A percentile compares a stretch with the other conserved stretches of the same genome.
These are phyloP conservation scores for Phytophthora idaei DNA, from an alignment of 352 stramenopile genomes.

Conservation along the genomic window DNA sequence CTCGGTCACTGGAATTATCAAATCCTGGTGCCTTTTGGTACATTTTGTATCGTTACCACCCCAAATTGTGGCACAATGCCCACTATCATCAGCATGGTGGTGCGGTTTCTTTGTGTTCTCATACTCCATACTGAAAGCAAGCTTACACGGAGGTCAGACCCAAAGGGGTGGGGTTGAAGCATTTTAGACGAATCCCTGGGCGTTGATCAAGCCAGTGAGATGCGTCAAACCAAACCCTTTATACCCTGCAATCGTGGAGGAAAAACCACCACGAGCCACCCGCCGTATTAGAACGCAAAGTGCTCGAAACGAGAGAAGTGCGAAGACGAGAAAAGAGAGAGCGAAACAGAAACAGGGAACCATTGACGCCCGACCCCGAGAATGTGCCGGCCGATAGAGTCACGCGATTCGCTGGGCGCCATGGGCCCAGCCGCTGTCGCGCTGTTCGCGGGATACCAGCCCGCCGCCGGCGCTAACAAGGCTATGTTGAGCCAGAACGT, in stretches of 20 bases:
- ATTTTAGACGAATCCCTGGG: too few species aligned
- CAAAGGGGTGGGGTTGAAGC: too few species aligned
- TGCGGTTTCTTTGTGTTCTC: conserved; percentile 27
- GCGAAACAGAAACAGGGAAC: conserved; percentile 34
- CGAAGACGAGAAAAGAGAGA: conserved; percentile 21
- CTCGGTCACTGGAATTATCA: conserved; percentile 1
- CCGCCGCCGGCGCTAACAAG: conserved; percentile 48
- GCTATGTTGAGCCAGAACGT: conserved; percentile 42
- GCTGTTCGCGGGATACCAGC: conserved; percentile 80
- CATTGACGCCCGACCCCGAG: conserved; percentile 18
- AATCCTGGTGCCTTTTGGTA: neutral
- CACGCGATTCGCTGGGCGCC: conserved; percentile 78
- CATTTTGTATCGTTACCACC: neutral
- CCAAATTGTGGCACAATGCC: too few species aligned
- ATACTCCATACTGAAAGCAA: conserved; percentile 10
- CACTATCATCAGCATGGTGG: neutral
- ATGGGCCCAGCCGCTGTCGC: conserved; percentile 74
- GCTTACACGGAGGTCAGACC: conserved; percentile 1
- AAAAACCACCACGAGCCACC: conserved; percentile 14
- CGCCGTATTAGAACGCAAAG: conserved; percentile 36
- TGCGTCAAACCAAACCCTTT: conserved; percentile 20
- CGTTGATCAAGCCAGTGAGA: neutral
- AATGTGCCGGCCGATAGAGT: conserved; percentile 89
- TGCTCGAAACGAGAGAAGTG: conserved; percentile 32
- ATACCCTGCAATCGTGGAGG: conserved; percentile 26